Base-by-base conservation (phyloP, 495 filamentous ascomycete genomes). In the Trichoderma virens region DNA sequence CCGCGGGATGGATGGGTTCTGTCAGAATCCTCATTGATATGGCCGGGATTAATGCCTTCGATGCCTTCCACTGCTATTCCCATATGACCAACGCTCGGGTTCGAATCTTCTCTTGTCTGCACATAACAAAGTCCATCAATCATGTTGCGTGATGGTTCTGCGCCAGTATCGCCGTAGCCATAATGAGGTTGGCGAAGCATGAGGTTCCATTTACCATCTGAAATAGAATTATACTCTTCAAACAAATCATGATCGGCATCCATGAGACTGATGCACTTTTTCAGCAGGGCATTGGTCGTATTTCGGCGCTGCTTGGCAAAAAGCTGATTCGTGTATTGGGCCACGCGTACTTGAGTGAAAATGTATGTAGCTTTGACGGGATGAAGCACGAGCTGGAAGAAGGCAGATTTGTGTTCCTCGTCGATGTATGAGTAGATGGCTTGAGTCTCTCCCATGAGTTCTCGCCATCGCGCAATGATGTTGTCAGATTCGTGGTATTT, bases 401-500 rank as follows among this genome's bases (percentile, higher is more conserved):
- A 90, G 1, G 88, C 77, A 5, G 84, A 72, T 68, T 85, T 76
- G 2, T 76, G 63, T 5, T 69, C 74, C 5, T 71, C 71, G 3
- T 78, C 74, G 18, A 91, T 71, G 25, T 73, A 75, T 60, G 82
- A 73, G 63, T 87, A 85, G 20, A 91, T 70, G 5, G 70, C 73
- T 66, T 88, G 77, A 3, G 87, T 84, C 30, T 77, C 75, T 8
- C 72, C 66, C 2, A 73, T 76, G 30, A 91, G 76, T n/a, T 73
- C 66, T 23, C 79, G 72, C 89, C 89, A 91, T 71, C 86, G 79
- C n/a, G 77, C 72, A 23, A 90, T 76, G 23, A 90, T 75, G 0
- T 76, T 78, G 32, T 90, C 87, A 11, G 85, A 86, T 75, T 92
- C 88, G 67, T 85, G 81, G 73, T 90, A 91, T 74, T 91, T 85